Evolutionary conservation across 495 filamentous ascomycete species (phyloP), one percentile per base, ranked within the genome.

Genomic region (Daldinia childiae): DNA sequence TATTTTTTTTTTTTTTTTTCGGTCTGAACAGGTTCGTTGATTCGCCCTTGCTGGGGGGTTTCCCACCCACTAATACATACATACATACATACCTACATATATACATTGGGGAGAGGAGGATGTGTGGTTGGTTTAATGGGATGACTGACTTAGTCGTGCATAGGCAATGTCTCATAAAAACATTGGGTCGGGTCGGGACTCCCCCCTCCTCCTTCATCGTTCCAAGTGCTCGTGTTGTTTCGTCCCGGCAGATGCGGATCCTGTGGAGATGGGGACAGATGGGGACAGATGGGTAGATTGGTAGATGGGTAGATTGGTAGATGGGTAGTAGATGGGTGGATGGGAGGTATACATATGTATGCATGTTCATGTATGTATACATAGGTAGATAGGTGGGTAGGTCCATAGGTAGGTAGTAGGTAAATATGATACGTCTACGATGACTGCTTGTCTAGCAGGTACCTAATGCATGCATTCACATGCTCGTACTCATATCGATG

Each of bases 21-120:
- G 69, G 65, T 72, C 57, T 55, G 59, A 17, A 56, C 43, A 62
- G 68, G 58, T 30, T 7, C 3, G 3, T 57, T 71, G 68, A 71
- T 71, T 71, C 68, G 68, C 38, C 41, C 62, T 45, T 45, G n/a
- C 41, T 8, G 29, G 27, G n/a, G 27, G 29, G 29, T 32, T 32
- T 32, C 29, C 29, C 29, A 27, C 48, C 48, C 48, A 52, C 50
- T 29, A 15, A 54, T 30, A 27, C 24, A 30, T 17, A 21, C 17
- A 48, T 48, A 34, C 32, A 34, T 12, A 34, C 32, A 12, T 36
- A 34, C 32, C 1, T 34, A 21, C 41, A 26, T 11, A 2, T 1
- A 24, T 29, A 6, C 15, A 21, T 15, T 14, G 29, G 17, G 54
- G 21, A 21, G 2, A 17, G 51, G 27, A 27, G 51, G 15, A 34